Base-by-base conservation (phyloP, 2,329 filamentous ascomycete genomes). In the Colletotrichum paranaense region DNA sequence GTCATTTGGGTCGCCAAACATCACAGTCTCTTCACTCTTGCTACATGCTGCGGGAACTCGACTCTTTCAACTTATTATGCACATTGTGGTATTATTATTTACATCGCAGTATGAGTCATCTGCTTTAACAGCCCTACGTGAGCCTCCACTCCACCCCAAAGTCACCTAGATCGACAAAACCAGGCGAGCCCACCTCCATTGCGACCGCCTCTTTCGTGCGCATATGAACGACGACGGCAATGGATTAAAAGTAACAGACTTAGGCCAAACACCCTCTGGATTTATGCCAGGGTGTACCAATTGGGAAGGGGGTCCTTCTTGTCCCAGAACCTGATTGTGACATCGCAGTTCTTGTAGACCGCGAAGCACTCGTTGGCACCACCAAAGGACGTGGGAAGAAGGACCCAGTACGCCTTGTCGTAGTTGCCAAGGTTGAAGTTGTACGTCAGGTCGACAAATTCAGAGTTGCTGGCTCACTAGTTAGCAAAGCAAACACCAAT, bases 361-460 rank as follows among this genome's bases (percentile, higher is more conserved):
- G 32, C 63, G 28, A n/a, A 67, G 19, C 63, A 67, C 24, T 28
- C 12, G n/a, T 28, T 32, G 35, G 32, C 63, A 16, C 24, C 53
- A 5, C 53, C 63, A 24, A 67, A 67, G 2, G 32, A 57, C 14
- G 63, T 49, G 12, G 63, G 63, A 12, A 67, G 63, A 46, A 46
- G 32, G 19, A 67, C 24, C 63, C 63, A 67, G 53, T 58, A 58
- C 16, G 52, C 28, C 32, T 7, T 24, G 14, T 58, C 53, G 19
- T 58, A 67, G 26, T 24, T 24, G 26, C 63, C 53, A 22, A 67
- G 53, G 53, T 67, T 67, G 63, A 58, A 67, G 22, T 67, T 67
- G 53, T 67, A 67, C 19, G 63, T 67, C 22, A 67, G 4, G 26
- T 58, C 52, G 63, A 28, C 22, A 16, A 16, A 42, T 42, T 42